Conservation (phyloP, 2,329 filamentous ascomycete genomes). For the Alternaria ventricosa region DNA sequence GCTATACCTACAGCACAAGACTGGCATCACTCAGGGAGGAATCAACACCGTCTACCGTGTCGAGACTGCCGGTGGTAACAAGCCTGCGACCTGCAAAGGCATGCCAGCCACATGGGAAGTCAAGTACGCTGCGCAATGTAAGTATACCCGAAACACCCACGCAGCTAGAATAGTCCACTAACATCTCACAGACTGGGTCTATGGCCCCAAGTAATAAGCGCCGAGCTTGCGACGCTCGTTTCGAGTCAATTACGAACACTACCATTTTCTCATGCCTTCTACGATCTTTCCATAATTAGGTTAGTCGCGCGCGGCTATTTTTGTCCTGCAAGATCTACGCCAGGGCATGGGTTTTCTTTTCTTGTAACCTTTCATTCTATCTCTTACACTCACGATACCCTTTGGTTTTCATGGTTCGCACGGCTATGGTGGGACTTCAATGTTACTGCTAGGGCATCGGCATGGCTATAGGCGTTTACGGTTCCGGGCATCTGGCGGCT, state of each 20-base stretch:
- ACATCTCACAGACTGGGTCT: constrained; percentile 52
- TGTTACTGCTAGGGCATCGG: background rate
- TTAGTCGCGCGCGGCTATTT: constrained; percentile 6
- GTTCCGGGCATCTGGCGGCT: background rate
- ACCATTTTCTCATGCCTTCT: constrained; percentile 1
- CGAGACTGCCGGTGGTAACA: constrained; percentile 56
- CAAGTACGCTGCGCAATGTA: constrained; percentile 52
- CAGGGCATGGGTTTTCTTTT: background rate
- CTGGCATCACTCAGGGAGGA: constrained; percentile 46
- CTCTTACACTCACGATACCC: constrained; percentile 20
- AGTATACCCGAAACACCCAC: constrained; percentile 2
- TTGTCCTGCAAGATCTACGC: background rate
- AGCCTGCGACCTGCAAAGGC: constrained; percentile 49
- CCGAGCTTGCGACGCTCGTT: constrained; percentile 13
- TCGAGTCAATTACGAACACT: constrained; percentile 12
- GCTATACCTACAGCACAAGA: constrained; percentile 54
- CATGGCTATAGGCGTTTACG: constrained; percentile 3
- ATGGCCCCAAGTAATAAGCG: constrained; percentile 39
- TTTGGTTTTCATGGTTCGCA: constrained; percentile 1
- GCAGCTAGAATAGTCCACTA: background rate
- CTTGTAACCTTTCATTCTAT: background rate
- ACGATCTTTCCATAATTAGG: background rate
- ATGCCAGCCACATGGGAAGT: constrained; percentile 45
- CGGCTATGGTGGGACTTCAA: background rate
- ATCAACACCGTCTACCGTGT: constrained; percentile 56